Percentiles rank a stretch among this genome's conserved stretches.
phyloP scores from a whole-genome alignment of 139 green algal genomes.

The Ulvella scutata region DNA sequence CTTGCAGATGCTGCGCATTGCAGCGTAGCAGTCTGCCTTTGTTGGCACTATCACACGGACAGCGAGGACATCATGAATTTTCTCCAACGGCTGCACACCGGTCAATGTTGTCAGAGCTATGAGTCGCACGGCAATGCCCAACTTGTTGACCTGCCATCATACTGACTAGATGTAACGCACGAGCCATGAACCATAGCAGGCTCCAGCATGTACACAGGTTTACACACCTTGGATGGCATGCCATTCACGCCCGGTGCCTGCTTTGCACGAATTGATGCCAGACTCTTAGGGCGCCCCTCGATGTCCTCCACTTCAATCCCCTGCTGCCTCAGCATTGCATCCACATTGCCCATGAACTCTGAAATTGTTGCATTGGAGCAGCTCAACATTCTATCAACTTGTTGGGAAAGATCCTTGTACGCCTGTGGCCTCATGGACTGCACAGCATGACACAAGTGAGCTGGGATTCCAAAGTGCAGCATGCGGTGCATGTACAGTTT shows the following conservation, averaged over 20 bases:
- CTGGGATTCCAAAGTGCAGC: not conserved
- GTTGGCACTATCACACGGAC: constrained; percentile 67
- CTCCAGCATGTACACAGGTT: no score
- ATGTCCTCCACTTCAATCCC: constrained; percentile 53
- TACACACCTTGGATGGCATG: constrained; percentile 23
- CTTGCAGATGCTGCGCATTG: constrained; percentile 43
- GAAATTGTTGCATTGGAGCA: not conserved
- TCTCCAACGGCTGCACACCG: constrained; percentile 17
- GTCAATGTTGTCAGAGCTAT: no score
- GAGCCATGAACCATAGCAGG: no score
- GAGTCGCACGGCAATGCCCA: no score
- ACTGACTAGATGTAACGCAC: no score
- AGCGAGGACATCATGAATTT: constrained; percentile 65
- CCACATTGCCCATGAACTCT: not conserved
- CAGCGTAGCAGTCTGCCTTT: constrained; percentile 77
- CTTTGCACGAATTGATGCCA: constrained; percentile 17
- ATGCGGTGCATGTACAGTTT: not conserved
- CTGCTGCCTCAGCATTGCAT: constrained; percentile 6
- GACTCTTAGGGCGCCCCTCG: constrained; percentile 73
- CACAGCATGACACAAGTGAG: no score
- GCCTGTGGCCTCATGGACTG: not conserved
- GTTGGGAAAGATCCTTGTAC: not conserved
- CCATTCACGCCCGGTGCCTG: not conserved
- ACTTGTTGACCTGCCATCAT: no score
- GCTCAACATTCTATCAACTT: not conserved